These are phyloP conservation scores for Lentinula novae-zelandiae DNA, from an alignment of 1,284 basidiomycete species.

Conservation along the genomic window DNA sequence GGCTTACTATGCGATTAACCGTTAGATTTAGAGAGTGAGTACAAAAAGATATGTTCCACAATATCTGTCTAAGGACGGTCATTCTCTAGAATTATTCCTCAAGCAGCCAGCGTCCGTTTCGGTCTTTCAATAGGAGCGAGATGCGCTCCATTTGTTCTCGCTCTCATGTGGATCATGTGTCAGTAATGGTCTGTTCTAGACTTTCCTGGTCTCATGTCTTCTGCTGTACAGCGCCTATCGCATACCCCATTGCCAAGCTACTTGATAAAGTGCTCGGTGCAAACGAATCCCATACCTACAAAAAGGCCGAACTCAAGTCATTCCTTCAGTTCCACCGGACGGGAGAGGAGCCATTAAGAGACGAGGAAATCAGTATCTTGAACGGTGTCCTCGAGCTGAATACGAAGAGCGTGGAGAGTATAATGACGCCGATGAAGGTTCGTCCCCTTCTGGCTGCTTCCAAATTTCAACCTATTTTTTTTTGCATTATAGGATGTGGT, in stretches of 20 bases:
- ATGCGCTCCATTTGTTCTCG: constrained; percentile 80
- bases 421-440: constrained; percentile 86
- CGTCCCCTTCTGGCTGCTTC: constrained; percentile 11
- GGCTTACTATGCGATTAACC: neutral
- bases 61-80: neutral
- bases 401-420: constrained; percentile 76
- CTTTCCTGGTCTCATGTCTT: neutral
- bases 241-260: constrained; percentile 86
- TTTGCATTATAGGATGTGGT: constrained; percentile 63
- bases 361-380: constrained; percentile 87
- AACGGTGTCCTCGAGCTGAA: constrained; percentile 87
- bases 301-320: constrained; percentile 89
- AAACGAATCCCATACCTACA: constrained; percentile 76
- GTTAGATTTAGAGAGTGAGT: constrained; percentile 42
- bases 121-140: constrained; percentile 87
- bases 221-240: constrained; percentile 61
- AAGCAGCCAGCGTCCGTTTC: constrained; percentile 84
- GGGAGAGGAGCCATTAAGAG: constrained; percentile 82
- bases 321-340: constrained; percentile 91
- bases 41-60: neutral
- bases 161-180: constrained; percentile 80
- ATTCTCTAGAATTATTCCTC: constrained; percentile 77
- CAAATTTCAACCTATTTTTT: neutral
- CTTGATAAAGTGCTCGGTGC: constrained; percentile 78
- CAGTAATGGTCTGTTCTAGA: constrained; percentile 16